These are phyloP conservation scores for Amniculicola lignicola DNA, from an alignment of 495 filamentous ascomycete genomes.

Conservation along the genomic window DNA sequence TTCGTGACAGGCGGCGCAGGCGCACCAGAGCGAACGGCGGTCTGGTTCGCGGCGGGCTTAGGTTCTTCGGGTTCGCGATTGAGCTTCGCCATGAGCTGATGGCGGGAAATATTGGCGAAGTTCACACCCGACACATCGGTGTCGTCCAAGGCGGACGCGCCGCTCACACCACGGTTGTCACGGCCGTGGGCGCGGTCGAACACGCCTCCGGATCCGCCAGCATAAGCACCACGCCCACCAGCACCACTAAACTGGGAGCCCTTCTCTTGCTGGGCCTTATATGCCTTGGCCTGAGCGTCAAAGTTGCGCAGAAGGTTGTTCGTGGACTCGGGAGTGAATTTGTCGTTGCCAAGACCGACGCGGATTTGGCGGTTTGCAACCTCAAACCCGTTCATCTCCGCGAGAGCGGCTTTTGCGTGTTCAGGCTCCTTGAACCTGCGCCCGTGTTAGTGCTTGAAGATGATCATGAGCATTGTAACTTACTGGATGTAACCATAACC, in stretches of 20 bases:
- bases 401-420: constrained; percentile 87
- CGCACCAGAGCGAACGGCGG: background rate
- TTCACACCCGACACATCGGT: constrained; percentile 98
- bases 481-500: constrained; percentile 99
- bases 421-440: constrained; percentile 84
- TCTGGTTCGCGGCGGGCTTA: background rate
- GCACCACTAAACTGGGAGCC: constrained; percentile 92
- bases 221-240: constrained; percentile 82
- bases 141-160: constrained; percentile 94
- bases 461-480: constrained; percentile 43
- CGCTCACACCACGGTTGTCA: constrained; percentile 84
- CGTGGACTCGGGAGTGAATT: constrained; percentile 98
- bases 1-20: background rate
- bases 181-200: constrained; percentile 92
- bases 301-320: constrained; percentile 86
- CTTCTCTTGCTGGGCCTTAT: constrained; percentile 77
- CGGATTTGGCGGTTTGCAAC: constrained; percentile 96
- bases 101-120: constrained; percentile 98
- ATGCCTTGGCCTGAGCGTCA: constrained; percentile 73
- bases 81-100: constrained; percentile 96
- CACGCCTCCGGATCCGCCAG: constrained; percentile 67
- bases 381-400: constrained; percentile 99
- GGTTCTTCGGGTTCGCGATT: constrained; percentile 60
- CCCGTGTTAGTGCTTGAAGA: constrained; percentile 37
- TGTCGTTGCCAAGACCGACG: constrained; percentile 99